Percentiles rank a stretch among this genome's conserved stretches.
Evolutionary conservation across 129 eudicot species (phyloP).

Genomic region (Chrysanthemum seticuspe): DNA sequence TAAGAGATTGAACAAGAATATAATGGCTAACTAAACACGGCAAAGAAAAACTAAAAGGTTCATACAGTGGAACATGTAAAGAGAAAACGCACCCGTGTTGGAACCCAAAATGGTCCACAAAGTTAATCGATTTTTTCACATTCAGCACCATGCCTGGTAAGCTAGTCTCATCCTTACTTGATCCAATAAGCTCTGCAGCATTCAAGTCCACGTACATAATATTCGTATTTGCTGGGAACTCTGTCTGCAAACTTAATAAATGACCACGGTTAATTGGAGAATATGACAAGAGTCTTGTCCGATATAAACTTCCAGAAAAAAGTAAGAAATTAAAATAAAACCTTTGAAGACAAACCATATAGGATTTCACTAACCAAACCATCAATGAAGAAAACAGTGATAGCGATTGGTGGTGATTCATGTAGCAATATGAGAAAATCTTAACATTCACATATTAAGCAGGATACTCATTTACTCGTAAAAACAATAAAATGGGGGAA

Average conservation of each 20-base stretch:
- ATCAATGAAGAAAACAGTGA: background rate
- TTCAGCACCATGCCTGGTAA: slow-evolving; percentile 97
- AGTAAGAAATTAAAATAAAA: background rate
- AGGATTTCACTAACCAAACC: slow-evolving; percentile 5
- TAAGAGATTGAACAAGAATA: background rate
- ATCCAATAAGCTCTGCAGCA: slow-evolving; percentile 83
- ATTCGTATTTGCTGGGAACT: slow-evolving; percentile 98
- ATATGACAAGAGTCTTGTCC: slow-evolving; percentile 15
- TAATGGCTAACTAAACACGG: background rate
- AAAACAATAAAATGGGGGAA: background rate
- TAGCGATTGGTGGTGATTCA: background rate
- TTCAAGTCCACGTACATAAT: slow-evolving; percentile 88
- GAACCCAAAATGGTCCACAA: slow-evolving; percentile 68
- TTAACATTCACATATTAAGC: background rate
- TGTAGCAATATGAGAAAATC: background rate
- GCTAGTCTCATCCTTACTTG: slow-evolving; percentile 65
- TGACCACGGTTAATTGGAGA: slow-evolving; percentile 32
- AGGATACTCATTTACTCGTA: background rate
- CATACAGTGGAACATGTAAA: slow-evolving; percentile 19
- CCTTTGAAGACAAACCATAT: slow-evolving; percentile 1
- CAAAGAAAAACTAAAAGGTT: slow-evolving; percentile 14
- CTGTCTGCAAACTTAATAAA: slow-evolving; percentile 78
- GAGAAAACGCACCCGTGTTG: slow-evolving; percentile 52
- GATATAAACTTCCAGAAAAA: background rate
- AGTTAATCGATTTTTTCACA: slow-evolving; percentile 70